Percentiles rank a stretch among this genome's conserved stretches.
Conservation (phyloP, 23 red algal genomes). For the Gracilaria domingensis region DNA sequence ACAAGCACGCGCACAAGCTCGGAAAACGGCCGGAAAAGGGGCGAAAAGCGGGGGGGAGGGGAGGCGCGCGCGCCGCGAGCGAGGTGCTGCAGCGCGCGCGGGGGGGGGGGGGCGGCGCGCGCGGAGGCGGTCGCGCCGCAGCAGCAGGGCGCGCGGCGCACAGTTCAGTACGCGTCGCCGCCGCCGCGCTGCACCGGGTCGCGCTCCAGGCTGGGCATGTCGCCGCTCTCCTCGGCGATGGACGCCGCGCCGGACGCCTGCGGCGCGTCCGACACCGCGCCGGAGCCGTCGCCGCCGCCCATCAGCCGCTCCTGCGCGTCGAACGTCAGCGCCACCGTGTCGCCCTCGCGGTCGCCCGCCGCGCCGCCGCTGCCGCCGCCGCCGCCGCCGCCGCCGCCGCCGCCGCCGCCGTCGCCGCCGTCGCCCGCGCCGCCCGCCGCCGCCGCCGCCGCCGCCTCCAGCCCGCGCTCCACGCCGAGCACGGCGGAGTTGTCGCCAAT, state of each 20-base stretch:
- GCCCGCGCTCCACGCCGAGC: neutral
- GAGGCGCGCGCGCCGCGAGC: no score
- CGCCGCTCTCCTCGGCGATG: constrained; percentile 57
- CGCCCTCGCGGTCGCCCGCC: constrained; percentile 5
- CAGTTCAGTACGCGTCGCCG: neutral
- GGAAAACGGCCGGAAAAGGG: no score
- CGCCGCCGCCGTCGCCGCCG: neutral
- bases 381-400: no score
- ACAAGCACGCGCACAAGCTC: no score
- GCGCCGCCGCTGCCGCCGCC: no score
- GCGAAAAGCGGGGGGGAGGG: no score
- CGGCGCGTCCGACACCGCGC: constrained; percentile 40
- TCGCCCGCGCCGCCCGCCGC: neutral
- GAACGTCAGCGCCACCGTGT: constrained; percentile 26
- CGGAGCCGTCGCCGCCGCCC: constrained; percentile 51
- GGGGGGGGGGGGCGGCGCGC: no score
- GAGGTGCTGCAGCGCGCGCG: no score
- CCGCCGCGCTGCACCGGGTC: constrained; percentile 27
- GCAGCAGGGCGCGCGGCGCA: no score
- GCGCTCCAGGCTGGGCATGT: constrained; percentile 64
- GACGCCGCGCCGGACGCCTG: neutral
- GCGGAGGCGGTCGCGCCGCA: no score
- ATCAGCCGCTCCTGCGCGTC: constrained; percentile 57
- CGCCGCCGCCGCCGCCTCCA: neutral
- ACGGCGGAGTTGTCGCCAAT: constrained; percentile 58